Evolutionary conservation across 371 early-diverging fungal species (phyloP).

Genomic region (Batrachochytrium dendrobatidis): DNA sequence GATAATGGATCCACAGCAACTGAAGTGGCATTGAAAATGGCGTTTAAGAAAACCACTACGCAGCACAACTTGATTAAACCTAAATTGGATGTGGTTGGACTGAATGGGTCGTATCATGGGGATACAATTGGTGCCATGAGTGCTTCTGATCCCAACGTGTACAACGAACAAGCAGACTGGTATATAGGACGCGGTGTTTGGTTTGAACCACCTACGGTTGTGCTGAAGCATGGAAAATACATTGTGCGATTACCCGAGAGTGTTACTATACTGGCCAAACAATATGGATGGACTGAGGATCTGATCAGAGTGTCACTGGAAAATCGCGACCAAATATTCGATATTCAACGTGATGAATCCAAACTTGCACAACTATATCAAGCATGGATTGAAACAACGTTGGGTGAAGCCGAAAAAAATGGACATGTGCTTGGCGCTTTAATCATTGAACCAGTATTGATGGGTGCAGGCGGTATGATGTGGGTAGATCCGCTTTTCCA

Average conservation of each 20-base stretch:
- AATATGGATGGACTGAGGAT: neutral
- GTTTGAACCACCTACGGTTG: constrained; percentile 65
- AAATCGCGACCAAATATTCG: constrained; percentile 30
- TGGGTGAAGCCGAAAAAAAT: constrained; percentile 24
- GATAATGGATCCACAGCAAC: constrained; percentile 77
- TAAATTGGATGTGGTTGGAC: constrained; percentile 56
- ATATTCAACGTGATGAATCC: constrained; percentile 13
- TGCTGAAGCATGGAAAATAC: constrained; percentile 52
- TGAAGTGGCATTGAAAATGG: constrained; percentile 82
- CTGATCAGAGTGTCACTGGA: constrained; percentile 1
- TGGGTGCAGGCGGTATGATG: constrained; percentile 82
- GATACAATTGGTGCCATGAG: constrained; percentile 84
- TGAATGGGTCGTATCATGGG: constrained; percentile 76
- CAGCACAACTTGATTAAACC: constrained; percentile 16
- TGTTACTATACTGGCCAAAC: neutral
- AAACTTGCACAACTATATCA: constrained; percentile 42
- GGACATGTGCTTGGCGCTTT: constrained; percentile 65
- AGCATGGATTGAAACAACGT: constrained; percentile 8
- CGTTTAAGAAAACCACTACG: constrained; percentile 39
- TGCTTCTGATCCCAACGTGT: constrained; percentile 66
- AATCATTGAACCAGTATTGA: constrained; percentile 68
- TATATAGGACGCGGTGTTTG: constrained; percentile 67
- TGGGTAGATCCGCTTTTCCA: constrained; percentile 80
- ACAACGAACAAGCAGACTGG: constrained; percentile 71
- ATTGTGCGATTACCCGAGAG: constrained; percentile 36